phyloP scores from a whole-genome alignment of 805 yeast species.

The Monosporozyma unispora region DNA sequence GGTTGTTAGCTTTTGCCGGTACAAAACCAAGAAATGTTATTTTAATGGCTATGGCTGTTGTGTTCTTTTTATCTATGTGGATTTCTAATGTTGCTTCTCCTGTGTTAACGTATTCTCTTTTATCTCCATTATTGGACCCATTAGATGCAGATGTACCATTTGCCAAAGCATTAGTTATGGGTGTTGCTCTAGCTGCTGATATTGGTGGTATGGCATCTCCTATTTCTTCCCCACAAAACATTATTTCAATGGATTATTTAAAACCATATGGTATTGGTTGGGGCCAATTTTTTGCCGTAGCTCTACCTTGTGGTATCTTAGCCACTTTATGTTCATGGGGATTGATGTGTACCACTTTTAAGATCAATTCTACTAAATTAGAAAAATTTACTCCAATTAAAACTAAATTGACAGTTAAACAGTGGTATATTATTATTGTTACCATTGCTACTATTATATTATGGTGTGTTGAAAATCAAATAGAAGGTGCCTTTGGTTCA shows the following conservation, averaged over 20 bases:
- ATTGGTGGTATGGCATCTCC: conserved; percentile 97
- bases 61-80: conserved; percentile 86
- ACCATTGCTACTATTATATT: conserved; percentile 63
- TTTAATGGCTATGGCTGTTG: conserved; percentile 73
- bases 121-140: conserved; percentile 77
- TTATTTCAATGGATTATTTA: conserved; percentile 79
- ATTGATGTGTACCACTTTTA: conserved; percentile 48
- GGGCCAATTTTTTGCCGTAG: conserved; percentile 88
- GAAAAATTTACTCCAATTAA: conserved; percentile 41
- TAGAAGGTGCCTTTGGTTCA: conserved; percentile 71
- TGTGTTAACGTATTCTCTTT: conserved; percentile 76
- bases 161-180: conserved; percentile 75
- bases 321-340: conserved; percentile 62
- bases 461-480: conserved; percentile 81
- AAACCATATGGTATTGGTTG: conserved; percentile 57
- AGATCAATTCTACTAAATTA: conserved; percentile 40
- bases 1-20: conserved; percentile 70
- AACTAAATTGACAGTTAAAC: conserved; percentile 60
- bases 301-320: conserved; percentile 68
- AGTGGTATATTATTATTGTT: conserved; percentile 66
- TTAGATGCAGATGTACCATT: conserved; percentile 70
- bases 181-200: conserved; percentile 86
- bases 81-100: conserved; percentile 96
- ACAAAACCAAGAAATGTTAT: conserved; percentile 71
- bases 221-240: conserved; percentile 92